Percentiles rank a stretch among this genome's conserved stretches.
Conservation (phyloP, 2,329 filamentous ascomycete genomes). For the Podosphaera fusca region DNA sequence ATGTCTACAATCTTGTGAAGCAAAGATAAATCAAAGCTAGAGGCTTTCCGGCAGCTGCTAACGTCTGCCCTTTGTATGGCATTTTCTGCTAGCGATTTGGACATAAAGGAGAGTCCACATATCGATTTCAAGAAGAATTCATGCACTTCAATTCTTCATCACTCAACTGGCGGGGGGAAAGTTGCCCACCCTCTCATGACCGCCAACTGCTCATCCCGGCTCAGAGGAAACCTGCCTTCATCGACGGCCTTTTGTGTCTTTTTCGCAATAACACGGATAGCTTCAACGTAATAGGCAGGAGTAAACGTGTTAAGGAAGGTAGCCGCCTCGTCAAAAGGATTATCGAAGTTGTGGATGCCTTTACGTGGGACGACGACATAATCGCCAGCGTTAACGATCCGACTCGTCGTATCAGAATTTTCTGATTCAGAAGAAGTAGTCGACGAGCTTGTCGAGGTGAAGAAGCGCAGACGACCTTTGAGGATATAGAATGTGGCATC, state of each 20-base stretch:
- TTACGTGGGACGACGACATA: slow-evolving; percentile 29
- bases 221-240: slow-evolving; percentile 3
- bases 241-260: slow-evolving; percentile 2
- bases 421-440: neutral
- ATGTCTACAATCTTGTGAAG: no score
- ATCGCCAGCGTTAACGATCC: slow-evolving; percentile 23
- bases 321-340: slow-evolving; percentile 28
- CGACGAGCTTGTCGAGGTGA: neutral
- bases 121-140: neutral
- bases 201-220: slow-evolving; percentile 4
- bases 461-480: slow-evolving; percentile 26
- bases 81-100: neutral
- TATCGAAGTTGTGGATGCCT: slow-evolving; percentile 31
- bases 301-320: slow-evolving; percentile 34
- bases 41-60: no score
- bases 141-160: slow-evolving; percentile 9
- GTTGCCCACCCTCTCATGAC: slow-evolving; percentile 9
- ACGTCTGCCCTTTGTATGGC: neutral
- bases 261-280: slow-evolving; percentile 6
- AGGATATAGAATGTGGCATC: slow-evolving; percentile 34
- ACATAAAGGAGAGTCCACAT: neutral
- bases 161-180: slow-evolving; percentile 21
- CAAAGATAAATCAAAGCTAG: no score
- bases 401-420: neutral
- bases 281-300: slow-evolving; percentile 16